These are phyloP conservation scores for Yamadazyma jaroonii DNA, from an alignment of 1,139 yeast genomes.

Conservation along the genomic window DNA sequence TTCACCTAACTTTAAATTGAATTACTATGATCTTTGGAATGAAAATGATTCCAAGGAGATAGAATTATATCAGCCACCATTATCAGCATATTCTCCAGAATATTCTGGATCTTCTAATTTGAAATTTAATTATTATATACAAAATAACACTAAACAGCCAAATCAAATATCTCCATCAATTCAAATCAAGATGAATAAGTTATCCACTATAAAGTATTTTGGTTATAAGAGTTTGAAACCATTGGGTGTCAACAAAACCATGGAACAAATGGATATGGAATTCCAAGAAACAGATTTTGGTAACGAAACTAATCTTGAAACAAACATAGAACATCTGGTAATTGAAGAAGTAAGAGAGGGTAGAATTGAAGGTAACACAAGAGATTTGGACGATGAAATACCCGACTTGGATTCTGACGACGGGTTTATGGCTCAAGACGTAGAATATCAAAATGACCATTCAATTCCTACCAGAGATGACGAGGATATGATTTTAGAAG, in stretches of 20 bases:
- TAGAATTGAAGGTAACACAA: too few relatives aligned
- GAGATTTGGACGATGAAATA: conserved; percentile 14
- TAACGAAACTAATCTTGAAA: neutral
- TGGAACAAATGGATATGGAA: conserved; percentile 44
- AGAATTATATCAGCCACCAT: conserved; percentile 45
- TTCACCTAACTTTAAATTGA: conserved; percentile 15
- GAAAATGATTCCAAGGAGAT: conserved; percentile 8
- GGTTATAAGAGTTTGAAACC: conserved; percentile 55
- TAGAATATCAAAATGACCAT: conserved; percentile 54
- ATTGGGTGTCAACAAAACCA: conserved; percentile 53
- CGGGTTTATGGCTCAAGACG: conserved; percentile 57
- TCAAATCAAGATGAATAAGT: conserved; percentile 37
- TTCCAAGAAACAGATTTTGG: neutral
- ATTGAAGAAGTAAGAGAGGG: conserved; percentile 1
- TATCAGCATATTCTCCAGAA: conserved; percentile 52
- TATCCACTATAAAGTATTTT: conserved; percentile 40
- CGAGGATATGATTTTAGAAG: conserved; percentile 49
- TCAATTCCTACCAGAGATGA: conserved; percentile 7
- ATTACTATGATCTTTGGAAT: conserved; percentile 14
- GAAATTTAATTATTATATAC: conserved; percentile 7
- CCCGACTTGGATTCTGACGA: conserved; percentile 17
- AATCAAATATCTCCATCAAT: conserved; percentile 23
- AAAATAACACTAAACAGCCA: conserved; percentile 18
- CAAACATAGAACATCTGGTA: neutral
- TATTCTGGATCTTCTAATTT: conserved; percentile 49